Percentiles rank a stretch among this genome's conserved stretches.
These are phyloP conservation scores for Farysia itapuensis DNA, from an alignment of 1,284 basidiomycete species.

Conservation along the genomic window DNA sequence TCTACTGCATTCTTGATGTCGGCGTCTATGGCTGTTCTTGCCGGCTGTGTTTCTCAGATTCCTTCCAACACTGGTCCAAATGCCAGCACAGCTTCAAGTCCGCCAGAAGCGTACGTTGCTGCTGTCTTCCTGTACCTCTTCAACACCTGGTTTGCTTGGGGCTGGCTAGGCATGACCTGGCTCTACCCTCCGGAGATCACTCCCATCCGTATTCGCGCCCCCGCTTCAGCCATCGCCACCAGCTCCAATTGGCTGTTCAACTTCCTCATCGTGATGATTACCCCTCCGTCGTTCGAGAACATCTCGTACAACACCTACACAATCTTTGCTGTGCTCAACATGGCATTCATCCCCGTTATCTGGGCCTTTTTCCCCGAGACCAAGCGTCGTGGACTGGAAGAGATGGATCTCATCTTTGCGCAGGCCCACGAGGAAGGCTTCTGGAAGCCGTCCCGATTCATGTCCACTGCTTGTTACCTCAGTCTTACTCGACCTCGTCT, in stretches of 20 bases:
- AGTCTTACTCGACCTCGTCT: conserved; percentile 34
- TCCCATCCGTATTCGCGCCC: conserved; percentile 59
- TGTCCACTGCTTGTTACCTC: conserved; percentile 40
- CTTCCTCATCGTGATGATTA: conserved; percentile 67
- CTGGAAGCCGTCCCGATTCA: conserved; percentile 30
- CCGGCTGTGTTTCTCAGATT: conserved; percentile 63
- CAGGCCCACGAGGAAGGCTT: conserved; percentile 35
- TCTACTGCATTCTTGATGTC: conserved; percentile 71
- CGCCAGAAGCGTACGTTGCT: conserved; percentile 59
- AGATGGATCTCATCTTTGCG: conserved; percentile 55
- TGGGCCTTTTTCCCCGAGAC: conserved; percentile 60
- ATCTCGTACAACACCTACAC: conserved; percentile 60
- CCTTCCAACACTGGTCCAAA: conserved; percentile 55
- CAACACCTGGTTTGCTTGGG: conserved; percentile 71
- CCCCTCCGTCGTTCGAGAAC: conserved; percentile 66
- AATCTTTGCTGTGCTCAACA: conserved; percentile 58
- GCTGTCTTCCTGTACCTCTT: conserved; percentile 69
- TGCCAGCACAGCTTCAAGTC: conserved; percentile 63
- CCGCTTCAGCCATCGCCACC: conserved; percentile 58
- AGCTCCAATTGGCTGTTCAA: conserved; percentile 58
- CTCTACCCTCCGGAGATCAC: conserved; percentile 60
- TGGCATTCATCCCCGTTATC: conserved; percentile 57
- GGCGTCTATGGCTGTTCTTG: conserved; percentile 67
- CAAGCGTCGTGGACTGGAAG: conserved; percentile 53
- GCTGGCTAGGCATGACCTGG: conserved; percentile 72